Evolutionary conservation across 176 grass and related monocot species (phyloP).

Genomic region (Juncus effusus): DNA sequence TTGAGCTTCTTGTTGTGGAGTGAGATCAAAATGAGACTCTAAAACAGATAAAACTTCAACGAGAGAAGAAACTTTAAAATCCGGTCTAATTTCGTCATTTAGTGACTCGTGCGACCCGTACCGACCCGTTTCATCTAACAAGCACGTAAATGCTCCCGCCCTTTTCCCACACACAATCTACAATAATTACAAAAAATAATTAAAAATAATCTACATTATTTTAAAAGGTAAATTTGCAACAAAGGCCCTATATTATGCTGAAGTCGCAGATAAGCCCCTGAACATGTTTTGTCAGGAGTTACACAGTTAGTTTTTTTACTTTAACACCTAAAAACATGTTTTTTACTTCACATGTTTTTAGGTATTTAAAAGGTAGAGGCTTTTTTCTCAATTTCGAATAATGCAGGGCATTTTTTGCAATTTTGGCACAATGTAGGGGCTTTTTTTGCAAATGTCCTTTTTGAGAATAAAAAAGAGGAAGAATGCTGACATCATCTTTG

Average conservation of each 20-base stretch:
- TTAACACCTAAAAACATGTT: too few relatives aligned
- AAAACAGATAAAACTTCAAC: conserved; percentile 44
- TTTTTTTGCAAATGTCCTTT: too few relatives aligned
- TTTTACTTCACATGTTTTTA: background rate
- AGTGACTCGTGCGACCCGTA: conserved; percentile 48
- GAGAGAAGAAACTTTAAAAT: conserved; percentile 83
- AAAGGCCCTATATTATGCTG: too few relatives aligned
- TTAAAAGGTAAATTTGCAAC: background rate
- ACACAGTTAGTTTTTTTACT: too few relatives aligned
- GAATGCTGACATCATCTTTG: conserved; percentile 84
- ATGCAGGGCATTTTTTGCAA: too few relatives aligned
- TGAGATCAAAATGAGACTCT: conserved; percentile 62
- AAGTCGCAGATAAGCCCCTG: too few relatives aligned
- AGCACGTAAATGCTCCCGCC: conserved; percentile 85
- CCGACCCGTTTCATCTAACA: conserved; percentile 74
- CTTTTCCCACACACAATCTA: conserved; percentile 85
- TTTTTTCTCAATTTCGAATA: too few relatives aligned
- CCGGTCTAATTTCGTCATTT: conserved; percentile 51
- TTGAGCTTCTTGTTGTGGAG: conserved; percentile 14
- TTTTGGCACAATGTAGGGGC: too few relatives aligned
- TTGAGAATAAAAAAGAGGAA: background rate
- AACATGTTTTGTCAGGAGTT: too few relatives aligned
- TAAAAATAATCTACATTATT: conserved; percentile 7
- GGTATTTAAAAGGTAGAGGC: background rate
- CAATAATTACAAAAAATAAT: background rate